Percentiles rank a stretch among this genome's conserved stretches.
Evolutionary conservation across 768 basidiomycete species (phyloP).

Genomic region (Clavulina sp.): DNA sequence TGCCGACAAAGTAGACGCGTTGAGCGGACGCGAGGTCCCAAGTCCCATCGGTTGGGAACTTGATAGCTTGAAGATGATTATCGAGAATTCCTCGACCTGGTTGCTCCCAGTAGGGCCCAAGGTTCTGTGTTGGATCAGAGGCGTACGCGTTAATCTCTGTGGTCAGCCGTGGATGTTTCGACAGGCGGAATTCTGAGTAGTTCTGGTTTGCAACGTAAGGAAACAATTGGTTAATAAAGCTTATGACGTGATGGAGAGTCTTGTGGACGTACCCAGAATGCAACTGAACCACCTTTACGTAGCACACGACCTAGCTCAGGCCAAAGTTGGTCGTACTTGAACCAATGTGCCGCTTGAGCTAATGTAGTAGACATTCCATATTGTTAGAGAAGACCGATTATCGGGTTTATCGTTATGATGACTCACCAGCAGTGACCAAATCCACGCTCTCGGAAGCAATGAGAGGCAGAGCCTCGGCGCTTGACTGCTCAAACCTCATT

Average conservation of each 20-base stretch:
- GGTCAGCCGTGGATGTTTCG: slow-evolving; percentile 37
- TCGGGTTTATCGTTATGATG: slow-evolving; percentile 16
- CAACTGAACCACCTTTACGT: slow-evolving; percentile 17
- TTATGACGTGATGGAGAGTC: background rate
- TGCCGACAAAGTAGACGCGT: slow-evolving; percentile 19
- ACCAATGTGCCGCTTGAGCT: slow-evolving; percentile 21
- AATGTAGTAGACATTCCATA: background rate
- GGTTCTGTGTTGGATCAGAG: slow-evolving; percentile 27
- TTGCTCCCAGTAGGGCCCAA: slow-evolving; percentile 64
- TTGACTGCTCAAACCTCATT: background rate
- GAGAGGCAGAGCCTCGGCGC: slow-evolving; percentile 37
- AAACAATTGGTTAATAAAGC: too few relatives aligned
- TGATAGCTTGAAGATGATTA: slow-evolving; percentile 50
- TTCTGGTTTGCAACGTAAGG: slow-evolving; percentile 14
- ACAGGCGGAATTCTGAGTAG: slow-evolving; percentile 57
- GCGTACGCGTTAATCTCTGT: slow-evolving; percentile 43
- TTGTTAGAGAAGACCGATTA: background rate
- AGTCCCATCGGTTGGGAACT: slow-evolving; percentile 14
- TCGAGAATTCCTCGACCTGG: slow-evolving; percentile 67
- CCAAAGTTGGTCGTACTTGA: slow-evolving; percentile 16
- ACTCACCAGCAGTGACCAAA: slow-evolving; percentile 17
- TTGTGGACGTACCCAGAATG: slow-evolving; percentile 14
- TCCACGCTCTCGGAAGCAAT: slow-evolving; percentile 24
- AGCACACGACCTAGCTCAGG: slow-evolving; percentile 13
- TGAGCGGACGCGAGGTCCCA: slow-evolving; percentile 15